Evolutionary conservation across 1,284 basidiomycete species (phyloP), one percentile per base, ranked within the genome.

Genomic region (Microbotryum scabiosae): DNA sequence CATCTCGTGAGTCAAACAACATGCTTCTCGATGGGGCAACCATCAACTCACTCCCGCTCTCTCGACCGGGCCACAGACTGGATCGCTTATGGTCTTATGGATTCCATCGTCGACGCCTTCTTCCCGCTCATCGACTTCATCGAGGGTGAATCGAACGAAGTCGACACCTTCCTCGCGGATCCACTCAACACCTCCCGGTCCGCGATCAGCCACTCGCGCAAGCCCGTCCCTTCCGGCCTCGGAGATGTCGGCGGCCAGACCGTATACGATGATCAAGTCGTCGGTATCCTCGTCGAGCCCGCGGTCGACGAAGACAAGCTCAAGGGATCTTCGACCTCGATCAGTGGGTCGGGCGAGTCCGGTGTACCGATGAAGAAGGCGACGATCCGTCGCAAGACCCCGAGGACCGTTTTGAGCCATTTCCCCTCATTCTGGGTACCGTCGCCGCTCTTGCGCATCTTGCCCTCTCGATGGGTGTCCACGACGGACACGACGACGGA

Each of bases 21-120:
- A 20, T 65, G 63, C 1, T 62, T 67, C 12, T 66, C 70, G 5
- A 66, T 69, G 49, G 67, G 73, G 52, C 36, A 18, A 41, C 16
- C 12, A 18, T 41, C 36, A 8, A 41, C 36, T 41, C 36, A 41
- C 36, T 41, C 16, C 67, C 10, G 52, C 36, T 16, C 16, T 41
- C 36, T 16, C 36, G 14, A 41, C 14, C 36, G 12, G 5, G 69
- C 59, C 23, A 32, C 72, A 88, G 90, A 94, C 73, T 97, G 91
- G 91, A 90, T 97, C 67, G 90, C 90, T 0, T 91, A 97, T 74
- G 89, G 87, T 20, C 80, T 97, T 56, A 79, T 97, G 72, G 93
- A 97, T 73, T 94, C 91, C 1, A 85, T 97, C 55, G 90, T 97
- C 36, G 93, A 97, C 73, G 85, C 90, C 1, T 96, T 96, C 76